Percentiles rank a stretch among this genome's conserved stretches.
Evolutionary conservation across 1,284 basidiomycete genomes (phyloP).

Genomic region (Anthracocystis setariae): DNA sequence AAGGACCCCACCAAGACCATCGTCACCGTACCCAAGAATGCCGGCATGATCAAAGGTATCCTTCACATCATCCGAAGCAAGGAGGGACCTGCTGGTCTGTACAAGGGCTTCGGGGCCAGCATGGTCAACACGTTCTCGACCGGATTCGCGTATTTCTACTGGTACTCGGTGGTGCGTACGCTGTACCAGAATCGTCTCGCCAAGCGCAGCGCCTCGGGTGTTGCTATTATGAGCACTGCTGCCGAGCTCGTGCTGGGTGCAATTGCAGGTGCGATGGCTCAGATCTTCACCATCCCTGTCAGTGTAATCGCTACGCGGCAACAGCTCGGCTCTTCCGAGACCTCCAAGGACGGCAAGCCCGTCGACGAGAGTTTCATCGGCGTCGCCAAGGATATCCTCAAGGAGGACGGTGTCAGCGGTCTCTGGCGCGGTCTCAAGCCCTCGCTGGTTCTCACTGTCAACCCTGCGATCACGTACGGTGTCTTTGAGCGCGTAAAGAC

Average conservation of each 20-base stretch:
- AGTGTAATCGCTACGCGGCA: conserved; percentile 97
- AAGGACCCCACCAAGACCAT: conserved; percentile 74
- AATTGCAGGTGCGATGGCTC: conserved; percentile 89
- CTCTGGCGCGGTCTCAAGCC: conserved; percentile 95
- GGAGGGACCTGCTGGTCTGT: conserved; percentile 74
- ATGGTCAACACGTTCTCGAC: conserved; percentile 97
- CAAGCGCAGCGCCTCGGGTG: conserved; percentile 37
- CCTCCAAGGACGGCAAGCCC: conserved; percentile 66
- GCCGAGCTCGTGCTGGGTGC: conserved; percentile 81
- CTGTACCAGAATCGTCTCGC: conserved; percentile 72
- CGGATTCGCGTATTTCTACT: conserved; percentile 99
- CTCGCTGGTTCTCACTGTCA: conserved; percentile 86
- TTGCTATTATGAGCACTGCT: conserved; percentile 55
- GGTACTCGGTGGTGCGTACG: conserved; percentile 89
- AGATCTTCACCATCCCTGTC: conserved; percentile 98
- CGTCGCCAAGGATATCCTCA: conserved; percentile 85
- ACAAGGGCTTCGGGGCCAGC: conserved; percentile 93
- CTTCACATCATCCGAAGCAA: conserved; percentile 59
- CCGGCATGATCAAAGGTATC: conserved; percentile 61
- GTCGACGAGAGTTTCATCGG: conserved; percentile 73
- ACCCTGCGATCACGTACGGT: conserved; percentile 98
- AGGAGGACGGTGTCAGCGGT: conserved; percentile 89
- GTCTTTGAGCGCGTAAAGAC: conserved; percentile 87
- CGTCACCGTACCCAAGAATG: conserved; percentile 55
- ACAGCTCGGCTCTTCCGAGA: conserved; percentile 71